Conservation (phyloP, 371 early-diverging fungal genomes). For the Mortierella sp. region DNA sequence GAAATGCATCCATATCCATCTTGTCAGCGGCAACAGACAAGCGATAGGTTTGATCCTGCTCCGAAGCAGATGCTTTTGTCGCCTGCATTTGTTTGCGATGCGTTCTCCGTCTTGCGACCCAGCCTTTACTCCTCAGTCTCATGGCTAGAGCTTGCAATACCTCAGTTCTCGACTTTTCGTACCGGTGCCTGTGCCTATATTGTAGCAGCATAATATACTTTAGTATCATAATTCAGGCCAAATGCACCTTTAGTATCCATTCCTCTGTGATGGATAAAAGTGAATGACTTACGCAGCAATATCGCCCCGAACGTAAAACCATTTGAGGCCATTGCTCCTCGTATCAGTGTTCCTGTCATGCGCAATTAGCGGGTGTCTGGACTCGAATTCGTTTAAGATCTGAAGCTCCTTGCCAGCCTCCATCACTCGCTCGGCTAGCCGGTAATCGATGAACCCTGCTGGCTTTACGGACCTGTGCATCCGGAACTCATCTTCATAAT, state of each 20-base stretch:
- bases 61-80: background rate
- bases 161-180: slow-evolving; percentile 2
- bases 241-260: no score
- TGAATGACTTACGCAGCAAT: slow-evolving; percentile 21
- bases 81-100: background rate
- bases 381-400: slow-evolving; percentile 33
- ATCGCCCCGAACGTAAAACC: slow-evolving; percentile 33
- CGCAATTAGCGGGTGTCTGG: slow-evolving; percentile 32
- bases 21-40: background rate
- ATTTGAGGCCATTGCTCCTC: slow-evolving; percentile 18
- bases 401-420: slow-evolving; percentile 49
- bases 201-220: no score
- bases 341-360: slow-evolving; percentile 2
- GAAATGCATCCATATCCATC: slow-evolving; percentile 1
- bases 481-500: slow-evolving; percentile 24
- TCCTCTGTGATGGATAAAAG: no score
- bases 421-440: slow-evolving; percentile 18
- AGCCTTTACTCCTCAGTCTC: slow-evolving; percentile 18
- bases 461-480: slow-evolving; percentile 8
- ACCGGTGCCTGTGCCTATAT: slow-evolving; percentile 10
- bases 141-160: slow-evolving; percentile 17
- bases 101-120: slow-evolving; percentile 6
- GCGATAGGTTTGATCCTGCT: no score
- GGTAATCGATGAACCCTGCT: slow-evolving; percentile 17
- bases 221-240: no score